Conservation (phyloP, 805 yeast species). For the Yamadazyma insecticola region DNA sequence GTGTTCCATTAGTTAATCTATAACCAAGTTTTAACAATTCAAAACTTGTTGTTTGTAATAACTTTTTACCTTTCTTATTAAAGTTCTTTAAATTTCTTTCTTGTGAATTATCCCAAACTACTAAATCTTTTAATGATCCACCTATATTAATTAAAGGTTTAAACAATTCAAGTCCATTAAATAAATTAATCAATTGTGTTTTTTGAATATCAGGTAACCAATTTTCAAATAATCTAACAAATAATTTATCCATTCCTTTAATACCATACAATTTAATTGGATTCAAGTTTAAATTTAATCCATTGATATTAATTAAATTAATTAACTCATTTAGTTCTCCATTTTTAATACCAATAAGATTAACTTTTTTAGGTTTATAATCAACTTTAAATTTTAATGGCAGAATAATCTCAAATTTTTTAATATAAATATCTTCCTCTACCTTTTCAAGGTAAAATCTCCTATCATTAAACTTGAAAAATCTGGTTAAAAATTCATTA, state of each 20-base stretch:
- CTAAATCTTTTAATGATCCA: slow-evolving; percentile 67
- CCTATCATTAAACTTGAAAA: slow-evolving; percentile 72
- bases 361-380: slow-evolving; percentile 87
- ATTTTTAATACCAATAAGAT: slow-evolving; percentile 76
- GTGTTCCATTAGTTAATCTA: slow-evolving; percentile 84
- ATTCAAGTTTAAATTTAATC: slow-evolving; percentile 65
- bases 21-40: slow-evolving; percentile 81
- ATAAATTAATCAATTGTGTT: slow-evolving; percentile 75
- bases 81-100: slow-evolving; percentile 56
- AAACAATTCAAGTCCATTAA: slow-evolving; percentile 82
- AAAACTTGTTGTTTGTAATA: slow-evolving; percentile 73
- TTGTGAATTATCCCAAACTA: slow-evolving; percentile 48
- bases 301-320: slow-evolving; percentile 86
- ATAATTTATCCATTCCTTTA: slow-evolving; percentile 64
- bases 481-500: slow-evolving; percentile 73
- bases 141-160: slow-evolving; percentile 74
- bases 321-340: slow-evolving; percentile 85
- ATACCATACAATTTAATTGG: slow-evolving; percentile 68
- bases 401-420: slow-evolving; percentile 54
- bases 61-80: slow-evolving; percentile 69
- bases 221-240: slow-evolving; percentile 50
- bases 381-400: slow-evolving; percentile 66
- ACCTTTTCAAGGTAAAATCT: slow-evolving; percentile 56
- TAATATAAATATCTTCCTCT: slow-evolving; percentile 65
- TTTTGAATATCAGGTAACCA: slow-evolving; percentile 88